These are phyloP conservation scores for Kodamaea sagamina DNA, from an alignment of 805 yeast genomes.

Conservation along the genomic window DNA sequence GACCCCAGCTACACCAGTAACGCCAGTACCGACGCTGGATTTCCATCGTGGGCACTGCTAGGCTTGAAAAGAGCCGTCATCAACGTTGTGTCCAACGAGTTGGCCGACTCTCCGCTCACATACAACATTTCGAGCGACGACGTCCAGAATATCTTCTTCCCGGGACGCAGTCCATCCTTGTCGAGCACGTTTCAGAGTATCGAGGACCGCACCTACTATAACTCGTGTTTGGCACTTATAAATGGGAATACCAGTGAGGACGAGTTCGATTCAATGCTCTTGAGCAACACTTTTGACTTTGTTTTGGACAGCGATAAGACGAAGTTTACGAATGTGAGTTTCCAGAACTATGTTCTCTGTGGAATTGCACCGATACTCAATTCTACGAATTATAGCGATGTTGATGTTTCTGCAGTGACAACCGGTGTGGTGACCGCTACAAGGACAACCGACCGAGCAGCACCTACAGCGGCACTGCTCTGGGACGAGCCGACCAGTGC, in stretches of 20 bases:
- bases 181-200: not conserved
- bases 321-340: conserved; percentile 41
- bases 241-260: not conserved
- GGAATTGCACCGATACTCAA: conserved; percentile 71
- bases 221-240: not conserved
- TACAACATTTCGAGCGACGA: conserved; percentile 30
- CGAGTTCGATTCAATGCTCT: not conserved
- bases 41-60: conserved; percentile 11
- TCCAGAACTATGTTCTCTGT: conserved; percentile 44
- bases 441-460: not conserved
- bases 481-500: not conserved
- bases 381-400: conserved; percentile 20
- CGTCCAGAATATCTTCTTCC: conserved; percentile 19
- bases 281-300: conserved; percentile 17
- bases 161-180: not conserved
- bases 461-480: not conserved
- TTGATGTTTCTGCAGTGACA: not conserved
- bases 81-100: conserved; percentile 25
- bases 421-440: not conserved
- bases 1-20: conserved; percentile 26
- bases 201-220: not conserved
- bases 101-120: conserved; percentile 13
- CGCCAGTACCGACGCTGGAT: not conserved
- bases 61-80: conserved; percentile 32
- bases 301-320: conserved; percentile 34